phyloP scores from a whole-genome alignment of 78 protist species.

The Dictyostelium intermedium region DNA sequence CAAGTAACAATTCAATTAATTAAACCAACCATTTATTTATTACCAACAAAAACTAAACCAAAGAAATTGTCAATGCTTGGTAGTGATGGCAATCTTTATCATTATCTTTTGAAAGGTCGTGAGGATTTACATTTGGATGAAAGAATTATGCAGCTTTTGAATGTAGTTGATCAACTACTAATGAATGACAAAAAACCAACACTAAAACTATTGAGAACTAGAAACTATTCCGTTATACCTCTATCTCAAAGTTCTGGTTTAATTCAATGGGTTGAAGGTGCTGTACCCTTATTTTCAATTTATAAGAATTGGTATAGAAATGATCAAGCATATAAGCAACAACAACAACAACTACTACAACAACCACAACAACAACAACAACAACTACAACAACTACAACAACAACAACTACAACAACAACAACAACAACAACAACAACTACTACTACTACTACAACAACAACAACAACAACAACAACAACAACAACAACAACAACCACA shows the following conservation, averaged over 20 bases:
- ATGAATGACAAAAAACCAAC: conserved; percentile 11
- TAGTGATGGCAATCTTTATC: conserved; percentile 83
- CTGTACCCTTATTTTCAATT: conserved; percentile 84
- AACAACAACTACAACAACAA: background rate
- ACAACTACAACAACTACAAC: background rate
- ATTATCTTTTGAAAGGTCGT: conserved; percentile 89
- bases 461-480: background rate
- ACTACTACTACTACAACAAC: background rate
- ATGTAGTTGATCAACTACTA: conserved; percentile 75
- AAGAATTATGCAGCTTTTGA: conserved; percentile 93
- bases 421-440: background rate
- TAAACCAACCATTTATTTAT: conserved; percentile 39
- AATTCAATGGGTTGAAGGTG: conserved; percentile 93
- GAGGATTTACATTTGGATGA: conserved; percentile 95
- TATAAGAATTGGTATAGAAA: conserved; percentile 83
- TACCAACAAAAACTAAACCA: conserved; percentile 94
- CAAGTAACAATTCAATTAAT: conserved; percentile 40
- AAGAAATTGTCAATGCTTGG: conserved; percentile 87
- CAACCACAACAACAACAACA: background rate
- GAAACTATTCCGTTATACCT: conserved; percentile 92
- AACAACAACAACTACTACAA: background rate
- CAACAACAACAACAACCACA: too few relatives aligned
- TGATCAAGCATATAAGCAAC: conserved; percentile 23
- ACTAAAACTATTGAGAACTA: conserved; percentile 42
- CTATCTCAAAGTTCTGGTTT: conserved; percentile 87